Conservation (phyloP, 192 early-diverging fungal genomes). For the Umbelopsis sp. region DNA sequence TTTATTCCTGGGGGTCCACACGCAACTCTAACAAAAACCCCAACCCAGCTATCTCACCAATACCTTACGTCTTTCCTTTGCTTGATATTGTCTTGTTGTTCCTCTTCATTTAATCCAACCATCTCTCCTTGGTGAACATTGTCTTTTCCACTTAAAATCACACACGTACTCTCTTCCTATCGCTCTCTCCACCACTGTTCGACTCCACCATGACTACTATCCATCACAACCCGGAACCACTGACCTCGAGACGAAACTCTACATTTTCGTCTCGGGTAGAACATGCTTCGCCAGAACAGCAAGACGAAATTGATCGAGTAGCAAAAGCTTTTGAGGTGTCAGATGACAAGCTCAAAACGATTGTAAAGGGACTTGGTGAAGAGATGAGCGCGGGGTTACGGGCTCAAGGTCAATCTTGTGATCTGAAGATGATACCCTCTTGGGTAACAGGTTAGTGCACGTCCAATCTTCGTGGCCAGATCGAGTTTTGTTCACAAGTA, state of each 20-base stretch:
- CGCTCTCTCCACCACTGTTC: not conserved
- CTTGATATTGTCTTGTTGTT: not conserved
- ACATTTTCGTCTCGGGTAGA: not conserved
- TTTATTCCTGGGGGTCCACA: too few species aligned
- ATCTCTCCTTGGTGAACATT: not conserved
- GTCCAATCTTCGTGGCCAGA: not conserved
- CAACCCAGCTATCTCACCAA: not conserved
- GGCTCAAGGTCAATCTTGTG: slow-evolving; percentile 31
- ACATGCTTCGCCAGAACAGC: slow-evolving; percentile 20
- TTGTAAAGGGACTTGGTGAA: slow-evolving; percentile 48
- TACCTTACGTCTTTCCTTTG: not conserved
- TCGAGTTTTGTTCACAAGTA: not conserved
- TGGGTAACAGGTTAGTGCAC: slow-evolving; percentile 65
- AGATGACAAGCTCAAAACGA: slow-evolving; percentile 23
- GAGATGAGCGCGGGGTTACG: slow-evolving; percentile 55
- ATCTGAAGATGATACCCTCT: slow-evolving; percentile 84
- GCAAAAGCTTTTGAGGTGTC: slow-evolving; percentile 10
- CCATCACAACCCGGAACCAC: not conserved
- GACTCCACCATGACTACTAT: not conserved
- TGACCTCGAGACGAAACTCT: not conserved
- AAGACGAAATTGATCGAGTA: not conserved
- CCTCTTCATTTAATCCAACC: not conserved
- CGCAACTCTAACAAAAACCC: not conserved
- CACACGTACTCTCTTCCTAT: not conserved
- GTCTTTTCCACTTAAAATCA: not conserved